Conservation (phyloP, 73 alveolate genomes). For the Tetrahymena malaccensis region DNA sequence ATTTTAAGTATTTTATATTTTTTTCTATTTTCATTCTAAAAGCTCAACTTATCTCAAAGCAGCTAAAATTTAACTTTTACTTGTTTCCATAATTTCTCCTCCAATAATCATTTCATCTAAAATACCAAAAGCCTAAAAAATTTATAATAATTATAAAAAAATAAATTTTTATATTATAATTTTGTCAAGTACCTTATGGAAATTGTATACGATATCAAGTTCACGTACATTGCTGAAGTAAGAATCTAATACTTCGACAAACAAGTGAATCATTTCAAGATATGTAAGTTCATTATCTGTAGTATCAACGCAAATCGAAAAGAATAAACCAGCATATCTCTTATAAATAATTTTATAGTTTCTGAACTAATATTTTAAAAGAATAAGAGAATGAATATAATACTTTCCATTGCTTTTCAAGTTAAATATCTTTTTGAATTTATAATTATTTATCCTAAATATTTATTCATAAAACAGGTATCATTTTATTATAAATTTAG, state of each 20-base stretch:
- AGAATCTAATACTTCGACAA: constrained; percentile 91
- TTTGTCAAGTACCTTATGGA: constrained; percentile 67
- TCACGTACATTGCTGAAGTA: constrained; percentile 99
- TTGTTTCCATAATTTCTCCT: constrained; percentile 86
- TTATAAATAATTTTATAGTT: constrained; percentile 86
- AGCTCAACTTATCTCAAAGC: neutral
- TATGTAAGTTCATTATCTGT: constrained; percentile 95
- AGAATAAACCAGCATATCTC: constrained; percentile 95
- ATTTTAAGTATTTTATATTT: too few species aligned
- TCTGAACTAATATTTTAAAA: constrained; percentile 49
- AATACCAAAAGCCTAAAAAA: constrained; percentile 79
- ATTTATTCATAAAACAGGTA: too few species aligned
- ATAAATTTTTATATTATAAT: too few species aligned
- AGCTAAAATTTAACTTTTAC: constrained; percentile 39
- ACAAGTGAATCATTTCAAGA: constrained; percentile 91
- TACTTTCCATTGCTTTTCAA: neutral
- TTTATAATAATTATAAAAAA: too few species aligned
- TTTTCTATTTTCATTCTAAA: neutral
- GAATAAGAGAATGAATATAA: neutral
- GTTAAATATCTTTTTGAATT: neutral
- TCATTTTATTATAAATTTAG: neutral
- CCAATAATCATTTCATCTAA: constrained; percentile 94
- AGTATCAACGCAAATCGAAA: constrained; percentile 92
- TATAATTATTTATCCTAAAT: too few species aligned
- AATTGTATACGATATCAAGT: constrained; percentile 96